Evolutionary conservation across 2,329 filamentous ascomycete species (phyloP).

Genomic region (Shiraia bambusicola): DNA sequence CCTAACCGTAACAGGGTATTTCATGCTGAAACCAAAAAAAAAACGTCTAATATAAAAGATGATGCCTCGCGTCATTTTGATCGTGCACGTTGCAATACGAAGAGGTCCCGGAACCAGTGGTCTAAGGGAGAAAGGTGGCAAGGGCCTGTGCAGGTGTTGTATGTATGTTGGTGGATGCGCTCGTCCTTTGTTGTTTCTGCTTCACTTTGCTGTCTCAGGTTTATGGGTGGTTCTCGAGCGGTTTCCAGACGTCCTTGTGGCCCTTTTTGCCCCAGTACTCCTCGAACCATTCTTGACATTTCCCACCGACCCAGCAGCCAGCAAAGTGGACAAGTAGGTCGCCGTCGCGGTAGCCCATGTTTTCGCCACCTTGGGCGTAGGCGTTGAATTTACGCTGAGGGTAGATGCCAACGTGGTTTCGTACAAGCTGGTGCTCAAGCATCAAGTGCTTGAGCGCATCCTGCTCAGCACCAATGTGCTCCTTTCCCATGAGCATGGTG

Average conservation of each 20-base stretch:
- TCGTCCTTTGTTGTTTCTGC: too few relatives aligned
- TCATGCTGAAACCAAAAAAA: too few relatives aligned
- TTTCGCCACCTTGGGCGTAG: constrained; percentile 37
- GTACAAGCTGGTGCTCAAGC: constrained; percentile 40
- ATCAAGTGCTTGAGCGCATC: constrained; percentile 40
- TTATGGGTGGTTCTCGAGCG: constrained; percentile 4
- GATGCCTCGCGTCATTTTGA: too few relatives aligned
- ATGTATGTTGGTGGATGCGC: too few relatives aligned
- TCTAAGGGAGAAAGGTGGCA: too few relatives aligned
- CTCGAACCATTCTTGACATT: constrained; percentile 40
- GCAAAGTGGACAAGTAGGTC: constrained; percentile 46
- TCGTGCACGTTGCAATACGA: too few relatives aligned
- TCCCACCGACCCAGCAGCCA: constrained; percentile 43
- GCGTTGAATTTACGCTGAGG: constrained; percentile 43
- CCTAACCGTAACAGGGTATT: too few relatives aligned
- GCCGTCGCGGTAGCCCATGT: constrained; percentile 44
- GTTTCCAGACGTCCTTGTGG: constrained; percentile 25
- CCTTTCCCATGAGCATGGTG: constrained; percentile 38
- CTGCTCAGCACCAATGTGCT: constrained; percentile 41
- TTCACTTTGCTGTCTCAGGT: not conserved
- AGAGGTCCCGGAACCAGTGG: too few relatives aligned
- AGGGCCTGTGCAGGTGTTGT: too few relatives aligned
- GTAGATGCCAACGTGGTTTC: constrained; percentile 43
- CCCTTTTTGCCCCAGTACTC: constrained; percentile 40
- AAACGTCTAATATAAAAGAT: too few relatives aligned